Base-by-base conservation (phyloP, 2,329 filamentous ascomycete genomes). In the Aspergillus fijiensis region DNA sequence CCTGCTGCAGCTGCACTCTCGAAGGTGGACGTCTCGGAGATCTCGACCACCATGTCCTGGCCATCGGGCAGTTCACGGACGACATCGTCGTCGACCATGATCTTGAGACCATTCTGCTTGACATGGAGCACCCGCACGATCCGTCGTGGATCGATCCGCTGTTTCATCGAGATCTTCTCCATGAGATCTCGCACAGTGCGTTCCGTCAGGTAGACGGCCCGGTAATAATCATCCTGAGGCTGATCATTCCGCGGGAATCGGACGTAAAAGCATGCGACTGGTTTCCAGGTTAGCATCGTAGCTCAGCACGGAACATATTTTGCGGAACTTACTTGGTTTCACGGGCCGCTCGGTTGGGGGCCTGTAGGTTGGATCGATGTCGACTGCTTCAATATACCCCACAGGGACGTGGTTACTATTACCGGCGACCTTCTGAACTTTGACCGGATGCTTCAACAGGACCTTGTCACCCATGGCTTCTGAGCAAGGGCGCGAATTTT, bases 31-130 rank as follows among this genome's bases (percentile, higher is more conserved):
- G 68, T 57, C 67, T 95, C 88, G 59, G 90, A 83, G 60, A 88
- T 85, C 67, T 89, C 86, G 48, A 85, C 84, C 42, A 84, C 80
- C 89, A 98, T 95, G 70, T 96, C 94, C 75, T 98, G 92, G 33
- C 92, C 93, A 77, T 99, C 95, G 1, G 87, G 85, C 55, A 98
- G 81, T 74, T 94, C 89, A 49, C 85, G 85, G 33, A 98, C 86
- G 51, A 96, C 88, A 63, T 97, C 92, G 70, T 98, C 92, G 70
- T 98, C 95, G 68, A 98, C 84, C 70, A 96, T 86, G 58, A 98
- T 87, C 69, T 92, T 87, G 1, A 97, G 78, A 0, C 92, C 92
- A 64, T 87, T 87, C 14, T 87, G 82, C 48, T 91, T 88, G 56
- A 92, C 81, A 59, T 87, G 90, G 4, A 96, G 81, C 1, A 88